These are phyloP conservation scores for Acer campestre DNA, from an alignment of 345 rosid species.

Conservation along the genomic window DNA sequence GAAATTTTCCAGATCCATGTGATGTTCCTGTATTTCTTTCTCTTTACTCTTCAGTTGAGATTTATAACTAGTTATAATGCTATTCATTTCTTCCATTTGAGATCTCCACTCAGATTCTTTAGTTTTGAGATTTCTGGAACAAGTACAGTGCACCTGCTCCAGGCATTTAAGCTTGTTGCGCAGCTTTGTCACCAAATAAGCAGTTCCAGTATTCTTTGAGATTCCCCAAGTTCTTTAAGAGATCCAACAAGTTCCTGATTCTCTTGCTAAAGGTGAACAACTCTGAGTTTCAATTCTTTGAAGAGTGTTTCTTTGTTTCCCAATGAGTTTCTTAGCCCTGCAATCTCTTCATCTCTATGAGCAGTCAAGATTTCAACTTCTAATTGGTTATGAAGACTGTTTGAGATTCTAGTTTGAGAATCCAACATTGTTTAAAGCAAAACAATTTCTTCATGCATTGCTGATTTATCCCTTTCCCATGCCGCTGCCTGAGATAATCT, in stretches of 20 bases:
- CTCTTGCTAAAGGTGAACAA: no score
- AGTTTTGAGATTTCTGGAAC: slow-evolving; percentile 10
- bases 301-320: no score
- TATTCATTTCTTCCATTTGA: slow-evolving; percentile 12
- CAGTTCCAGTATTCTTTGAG: not conserved
- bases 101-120: slow-evolving; percentile 14
- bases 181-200: slow-evolving; percentile 3
- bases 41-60: slow-evolving; percentile 10
- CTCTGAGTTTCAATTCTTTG: no score
- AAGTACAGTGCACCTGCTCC: not conserved
- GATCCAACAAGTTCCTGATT: no score
- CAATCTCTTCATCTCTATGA: not conserved
- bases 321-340: no score
- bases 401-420: slow-evolving; percentile 14
- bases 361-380: not conserved
- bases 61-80: not conserved
- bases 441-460: slow-evolving; percentile 7
- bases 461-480: not conserved
- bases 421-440: not conserved
- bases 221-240: no score
- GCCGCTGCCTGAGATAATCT: not conserved
- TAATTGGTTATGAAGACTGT: not conserved
- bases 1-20: slow-evolving; percentile 10
- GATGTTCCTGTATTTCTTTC: slow-evolving; percentile 9
- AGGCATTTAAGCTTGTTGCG: slow-evolving; percentile 6